A percentile compares a stretch with the other conserved stretches of the same genome.
Conservation (phyloP, 2,329 filamentous ascomycete genomes). For the Fusarium sp. region DNA sequence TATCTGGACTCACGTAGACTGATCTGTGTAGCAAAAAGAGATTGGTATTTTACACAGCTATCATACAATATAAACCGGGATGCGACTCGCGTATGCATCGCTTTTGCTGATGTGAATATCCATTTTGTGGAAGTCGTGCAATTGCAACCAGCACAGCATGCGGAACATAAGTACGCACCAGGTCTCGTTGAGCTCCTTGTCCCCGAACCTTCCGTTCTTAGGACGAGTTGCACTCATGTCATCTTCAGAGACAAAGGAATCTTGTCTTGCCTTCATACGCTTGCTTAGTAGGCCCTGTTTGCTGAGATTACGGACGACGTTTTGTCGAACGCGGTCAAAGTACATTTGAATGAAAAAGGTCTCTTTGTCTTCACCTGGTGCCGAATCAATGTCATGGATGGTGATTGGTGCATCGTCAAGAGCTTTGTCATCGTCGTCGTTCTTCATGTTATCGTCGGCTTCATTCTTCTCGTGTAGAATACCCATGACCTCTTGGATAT, state of each 20-base stretch:
- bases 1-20: no score
- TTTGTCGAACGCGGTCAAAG: conserved; percentile 19
- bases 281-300: conserved; percentile 14
- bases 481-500: conserved; percentile 30
- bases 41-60: no score
- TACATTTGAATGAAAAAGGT: conserved; percentile 25
- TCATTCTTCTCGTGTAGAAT: conserved; percentile 16
- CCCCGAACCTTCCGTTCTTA: neutral
- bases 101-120: conserved; percentile 49
- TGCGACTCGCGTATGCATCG: conserved; percentile 48
- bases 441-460: neutral
- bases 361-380: conserved; percentile 23
- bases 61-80: conserved; percentile 49
- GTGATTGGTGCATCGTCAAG: neutral
- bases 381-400: conserved; percentile 30
- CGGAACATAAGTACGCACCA: conserved; percentile 52
- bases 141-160: conserved; percentile 52
- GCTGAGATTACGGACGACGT: conserved; percentile 1
- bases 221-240: neutral
- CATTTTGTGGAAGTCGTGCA: conserved; percentile 52
- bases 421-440: accelerated
- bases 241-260: neutral
- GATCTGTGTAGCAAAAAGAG: no score
- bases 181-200: conserved; percentile 29
- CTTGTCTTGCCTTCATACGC: neutral